Conservation (phyloP, 306 rosid genomes). For the Cicer yamashitae region DNA sequence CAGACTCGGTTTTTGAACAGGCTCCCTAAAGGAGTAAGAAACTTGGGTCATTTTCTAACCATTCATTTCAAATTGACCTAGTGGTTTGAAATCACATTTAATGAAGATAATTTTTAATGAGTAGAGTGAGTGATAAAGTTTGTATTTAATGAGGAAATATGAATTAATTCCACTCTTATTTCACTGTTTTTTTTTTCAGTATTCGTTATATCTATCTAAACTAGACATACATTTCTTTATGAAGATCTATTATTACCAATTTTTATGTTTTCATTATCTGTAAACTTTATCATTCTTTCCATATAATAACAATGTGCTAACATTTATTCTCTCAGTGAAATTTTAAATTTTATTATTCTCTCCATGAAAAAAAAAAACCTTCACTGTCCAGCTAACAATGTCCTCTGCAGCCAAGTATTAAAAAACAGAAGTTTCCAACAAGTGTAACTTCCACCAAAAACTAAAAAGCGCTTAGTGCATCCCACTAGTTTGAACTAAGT, state of each 20-base stretch:
- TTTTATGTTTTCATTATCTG: too few species aligned
- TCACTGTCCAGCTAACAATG: too few species aligned
- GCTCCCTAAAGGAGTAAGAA: conserved; percentile 3
- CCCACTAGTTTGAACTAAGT: background rate
- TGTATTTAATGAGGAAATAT: background rate
- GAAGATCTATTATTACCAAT: too few species aligned
- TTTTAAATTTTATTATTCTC: too few species aligned
- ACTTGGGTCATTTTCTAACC: background rate
- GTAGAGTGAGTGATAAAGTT: background rate
- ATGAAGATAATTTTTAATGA: background rate
- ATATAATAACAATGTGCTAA: too few species aligned
- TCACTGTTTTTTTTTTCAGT: too few species aligned
- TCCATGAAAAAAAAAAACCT: too few species aligned
- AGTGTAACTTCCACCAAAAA: background rate
- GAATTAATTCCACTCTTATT: background rate
- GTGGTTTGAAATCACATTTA: background rate
- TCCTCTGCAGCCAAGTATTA: too few species aligned
- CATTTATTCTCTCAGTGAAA: too few species aligned
- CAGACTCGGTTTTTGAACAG: background rate
- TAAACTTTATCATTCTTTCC: too few species aligned
- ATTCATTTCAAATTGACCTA: background rate
- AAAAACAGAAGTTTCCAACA: conserved; percentile 2
- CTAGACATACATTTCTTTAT: too few species aligned
- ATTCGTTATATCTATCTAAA: too few species aligned
- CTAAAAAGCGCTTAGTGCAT: background rate